A percentile compares a stretch with the other conserved stretches of the same genome.
Evolutionary conservation across 805 yeast species (phyloP).

Genomic region (Ogataea paraovalis): DNA sequence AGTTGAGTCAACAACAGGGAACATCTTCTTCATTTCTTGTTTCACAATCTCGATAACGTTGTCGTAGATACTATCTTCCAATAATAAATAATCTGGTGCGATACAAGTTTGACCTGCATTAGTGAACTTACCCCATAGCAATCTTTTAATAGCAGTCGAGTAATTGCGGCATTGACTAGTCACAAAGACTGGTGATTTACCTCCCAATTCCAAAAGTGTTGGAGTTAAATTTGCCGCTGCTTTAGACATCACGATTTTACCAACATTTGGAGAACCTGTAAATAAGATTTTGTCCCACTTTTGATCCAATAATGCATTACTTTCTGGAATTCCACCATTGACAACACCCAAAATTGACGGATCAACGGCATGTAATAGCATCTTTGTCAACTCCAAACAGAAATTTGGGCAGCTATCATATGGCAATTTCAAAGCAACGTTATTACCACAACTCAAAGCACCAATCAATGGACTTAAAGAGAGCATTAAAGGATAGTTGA

Average conservation of each 20-base stretch:
- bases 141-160: slow-evolving; percentile 39
- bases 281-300: slow-evolving; percentile 80
- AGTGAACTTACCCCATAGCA: slow-evolving; percentile 71
- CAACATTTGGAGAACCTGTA: slow-evolving; percentile 79
- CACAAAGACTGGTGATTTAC: slow-evolving; percentile 82
- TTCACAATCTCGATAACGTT: slow-evolving; percentile 44
- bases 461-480: slow-evolving; percentile 65
- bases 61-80: slow-evolving; percentile 54
- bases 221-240: slow-evolving; percentile 90
- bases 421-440: slow-evolving; percentile 66
- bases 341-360: slow-evolving; percentile 57
- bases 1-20: slow-evolving; percentile 34
- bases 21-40: slow-evolving; percentile 42
- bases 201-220: slow-evolving; percentile 79
- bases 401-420: slow-evolving; percentile 68
- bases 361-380: slow-evolving; percentile 52
- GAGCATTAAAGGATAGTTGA: slow-evolving; percentile 73
- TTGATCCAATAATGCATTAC: slow-evolving; percentile 51
- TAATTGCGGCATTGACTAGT: slow-evolving; percentile 47
- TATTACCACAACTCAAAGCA: slow-evolving; percentile 84
- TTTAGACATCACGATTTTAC: slow-evolving; percentile 67
- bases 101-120: slow-evolving; percentile 92
- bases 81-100: slow-evolving; percentile 78
- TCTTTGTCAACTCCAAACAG: slow-evolving; percentile 49
- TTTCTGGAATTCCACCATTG: slow-evolving; percentile 65